Conservation (phyloP, 78 protist species). For the slime mould (Dictyostelium discoideum) region dicty_2.7 NC_007091.3:3360501-3361000, state of each 20-base stretch:
- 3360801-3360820: not conserved
- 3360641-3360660: conserved; percentile 38
- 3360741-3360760: conserved; percentile 2
- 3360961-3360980: not conserved
- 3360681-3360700: conserved; percentile 54
- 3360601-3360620: conserved; percentile 71
- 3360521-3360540: conserved; percentile 34
- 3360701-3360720: conserved; percentile 52
- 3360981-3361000: not conserved
- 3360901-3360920: not conserved
- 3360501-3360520: not conserved
- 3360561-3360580: conserved; percentile 46
- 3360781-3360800: not conserved
- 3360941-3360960: not conserved
- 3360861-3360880: not conserved
- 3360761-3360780: conserved; percentile 57
- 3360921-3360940: conserved; percentile 3
- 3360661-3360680: conserved; percentile 38
- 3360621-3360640: conserved; percentile 11
- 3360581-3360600: conserved; percentile 73
- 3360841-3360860: not conserved
- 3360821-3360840: not conserved
- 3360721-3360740: not conserved
- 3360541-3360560: conserved; percentile 69
- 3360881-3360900: not conserved